These are phyloP conservation scores for Neodidymelliopsis sp. DNA, from an alignment of 2,329 filamentous ascomycete genomes.

Conservation along the genomic window DNA sequence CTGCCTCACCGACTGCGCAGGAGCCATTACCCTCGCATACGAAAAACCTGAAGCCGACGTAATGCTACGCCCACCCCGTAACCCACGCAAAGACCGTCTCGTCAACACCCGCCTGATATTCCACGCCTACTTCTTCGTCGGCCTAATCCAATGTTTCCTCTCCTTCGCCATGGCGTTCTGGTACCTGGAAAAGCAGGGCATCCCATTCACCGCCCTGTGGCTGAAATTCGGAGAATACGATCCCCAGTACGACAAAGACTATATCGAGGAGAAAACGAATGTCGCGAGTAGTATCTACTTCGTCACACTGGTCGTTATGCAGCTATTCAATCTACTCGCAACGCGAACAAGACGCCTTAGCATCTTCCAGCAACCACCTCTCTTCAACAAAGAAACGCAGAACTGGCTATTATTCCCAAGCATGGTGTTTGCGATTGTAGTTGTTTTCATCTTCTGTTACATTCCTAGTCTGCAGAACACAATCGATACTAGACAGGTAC, in stretches of 20 bases:
- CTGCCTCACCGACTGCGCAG: constrained; percentile 76
- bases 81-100: constrained; percentile 72
- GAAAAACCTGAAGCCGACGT: constrained; percentile 80
- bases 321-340: constrained; percentile 78
- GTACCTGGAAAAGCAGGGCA: constrained; percentile 56
- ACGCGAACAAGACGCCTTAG: constrained; percentile 66
- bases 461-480: constrained; percentile 69
- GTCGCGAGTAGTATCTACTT: constrained; percentile 79
- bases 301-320: constrained; percentile 81
- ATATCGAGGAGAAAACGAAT: constrained; percentile 60
- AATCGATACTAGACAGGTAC: constrained; percentile 68
- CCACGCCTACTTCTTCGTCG: constrained; percentile 76
- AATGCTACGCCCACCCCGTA: constrained; percentile 71
- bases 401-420: constrained; percentile 76
- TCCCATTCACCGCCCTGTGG: constrained; percentile 72
- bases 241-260: constrained; percentile 32
- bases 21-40: constrained; percentile 73
- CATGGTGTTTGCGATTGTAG: constrained; percentile 71
- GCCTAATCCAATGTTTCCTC: constrained; percentile 57
- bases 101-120: constrained; percentile 77
- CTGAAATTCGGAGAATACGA: constrained; percentile 56
- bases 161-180: constrained; percentile 58
- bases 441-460: constrained; percentile 73
- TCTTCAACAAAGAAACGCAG: constrained; percentile 69
- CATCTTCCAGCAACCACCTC: constrained; percentile 75